Base-by-base conservation (phyloP, 1,284 basidiomycete species). In the Xerocomus subilludens region DNA sequence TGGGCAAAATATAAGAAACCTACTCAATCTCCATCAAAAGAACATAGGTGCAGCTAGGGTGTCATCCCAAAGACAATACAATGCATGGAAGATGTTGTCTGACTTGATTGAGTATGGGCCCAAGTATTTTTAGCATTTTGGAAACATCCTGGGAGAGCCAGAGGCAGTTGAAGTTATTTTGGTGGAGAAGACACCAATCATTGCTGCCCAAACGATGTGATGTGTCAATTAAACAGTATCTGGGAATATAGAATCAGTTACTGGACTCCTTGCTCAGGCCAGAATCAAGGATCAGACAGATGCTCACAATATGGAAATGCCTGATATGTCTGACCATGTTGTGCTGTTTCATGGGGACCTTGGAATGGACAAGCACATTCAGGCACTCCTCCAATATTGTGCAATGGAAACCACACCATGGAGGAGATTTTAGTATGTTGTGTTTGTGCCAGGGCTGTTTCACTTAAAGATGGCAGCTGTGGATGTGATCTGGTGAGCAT, bases 381-480 rank as follows among this genome's bases (percentile, higher is more conserved):
- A 70, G 23, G 60, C 30, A 30, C 30, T 58, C 16, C 35, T 64
- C 7, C 42, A 72, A 35, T 23, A 13, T 36, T 36, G 25, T 4
- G 38, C 53, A 33, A 73, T 73, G 32, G 64, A 73, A 58, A 25
- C 2, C 27, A 21, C 64, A 56, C 68, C 62, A 1, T 73, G 72
- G 68, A 58, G 20, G 18, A 32, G 60, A 32, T 58, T 33, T 4
- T 60, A 70, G 21, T n/a, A 70, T 25, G 13, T 73, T 6, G 25
- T 73, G 1, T 73, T 73, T 23, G 23, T 73, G 5, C 67, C 45
- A 13, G 65, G 65, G 8, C 59, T 71, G 4, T 71, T 71, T n/a
- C 64, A 71, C 56, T 33, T 71, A 35, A 71, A 64, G 67, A 69
- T 72, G 71, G 70, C 66, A 2, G 51, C 51, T 5, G 27, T 55